These are phyloP conservation scores for Globisporangium abappressorium DNA, from an alignment of 352 stramenopile species.

Conservation along the genomic window DNA sequence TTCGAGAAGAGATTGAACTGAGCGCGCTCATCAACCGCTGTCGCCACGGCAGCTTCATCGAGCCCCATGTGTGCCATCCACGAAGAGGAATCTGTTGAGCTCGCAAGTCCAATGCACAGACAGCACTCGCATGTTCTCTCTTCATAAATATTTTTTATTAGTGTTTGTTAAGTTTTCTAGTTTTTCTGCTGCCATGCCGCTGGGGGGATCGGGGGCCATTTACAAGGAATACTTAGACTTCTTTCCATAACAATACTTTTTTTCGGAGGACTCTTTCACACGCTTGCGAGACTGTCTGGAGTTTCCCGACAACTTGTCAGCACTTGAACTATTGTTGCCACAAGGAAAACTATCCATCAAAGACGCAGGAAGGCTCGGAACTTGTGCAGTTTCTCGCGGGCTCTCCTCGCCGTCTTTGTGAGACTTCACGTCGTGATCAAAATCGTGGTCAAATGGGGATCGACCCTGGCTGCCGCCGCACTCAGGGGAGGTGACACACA, in stretches of 20 bases:
- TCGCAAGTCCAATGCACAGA: not conserved
- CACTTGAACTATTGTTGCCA: constrained; percentile 75
- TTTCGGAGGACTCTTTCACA: constrained; percentile 38
- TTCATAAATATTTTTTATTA: constrained; percentile 64
- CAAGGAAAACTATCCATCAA: constrained; percentile 52
- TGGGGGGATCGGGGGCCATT: constrained; percentile 20
- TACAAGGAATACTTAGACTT: constrained; percentile 66
- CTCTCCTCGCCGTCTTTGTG: constrained; percentile 51
- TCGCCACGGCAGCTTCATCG: not conserved
- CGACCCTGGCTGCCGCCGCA: constrained; percentile 64
- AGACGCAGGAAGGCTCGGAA: constrained; percentile 34
- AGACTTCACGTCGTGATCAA: constrained; percentile 62
- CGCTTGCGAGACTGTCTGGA: constrained; percentile 43
- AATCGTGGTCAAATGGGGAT: constrained; percentile 73
- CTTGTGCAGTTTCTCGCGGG: constrained; percentile 41
- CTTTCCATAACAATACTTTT: constrained; percentile 53
- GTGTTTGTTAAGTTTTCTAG: constrained; percentile 57
- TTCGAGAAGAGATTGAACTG: not conserved
- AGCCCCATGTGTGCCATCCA: not conserved
- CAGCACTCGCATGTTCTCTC: constrained; percentile 2
- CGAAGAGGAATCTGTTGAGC: not conserved
- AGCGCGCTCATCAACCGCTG: not conserved
- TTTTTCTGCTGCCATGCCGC: constrained; percentile 52
- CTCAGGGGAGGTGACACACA: constrained; percentile 75
- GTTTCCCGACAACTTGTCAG: constrained; percentile 66